Evolutionary conservation across 257 asterid genomes (phyloP).

Genomic region (Ligustrum vulgare): DNA sequence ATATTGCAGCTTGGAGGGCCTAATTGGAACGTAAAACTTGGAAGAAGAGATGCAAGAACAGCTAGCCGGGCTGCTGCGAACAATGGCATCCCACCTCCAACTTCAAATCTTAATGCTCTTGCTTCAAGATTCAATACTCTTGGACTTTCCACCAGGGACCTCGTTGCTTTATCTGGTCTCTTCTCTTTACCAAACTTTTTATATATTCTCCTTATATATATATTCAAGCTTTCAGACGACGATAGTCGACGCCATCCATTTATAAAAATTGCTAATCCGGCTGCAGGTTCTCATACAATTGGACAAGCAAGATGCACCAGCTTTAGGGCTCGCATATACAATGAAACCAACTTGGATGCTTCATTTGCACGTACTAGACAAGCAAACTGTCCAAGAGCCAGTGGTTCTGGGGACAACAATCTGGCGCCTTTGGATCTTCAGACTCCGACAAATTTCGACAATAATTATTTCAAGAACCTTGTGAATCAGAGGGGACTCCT

Average conservation of each 20-base stretch:
- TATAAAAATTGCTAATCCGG: background rate
- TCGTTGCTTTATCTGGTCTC: slow-evolving; percentile 80
- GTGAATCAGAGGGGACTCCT: slow-evolving; percentile 67
- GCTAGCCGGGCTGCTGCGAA: slow-evolving; percentile 81
- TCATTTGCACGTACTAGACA: slow-evolving; percentile 52
- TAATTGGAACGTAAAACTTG: slow-evolving; percentile 65
- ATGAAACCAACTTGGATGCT: slow-evolving; percentile 60
- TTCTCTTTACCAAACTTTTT: background rate
- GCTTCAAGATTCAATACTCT: slow-evolving; percentile 53
- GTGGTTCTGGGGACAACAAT: slow-evolving; percentile 79
- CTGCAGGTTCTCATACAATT: slow-evolving; percentile 88
- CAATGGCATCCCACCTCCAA: slow-evolving; percentile 80
- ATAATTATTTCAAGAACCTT: slow-evolving; percentile 61
- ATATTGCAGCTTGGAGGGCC: slow-evolving; percentile 82
- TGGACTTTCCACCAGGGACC: slow-evolving; percentile 72
- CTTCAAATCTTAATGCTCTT: slow-evolving; percentile 68
- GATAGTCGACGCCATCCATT: too few relatives aligned
- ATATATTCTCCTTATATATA: background rate
- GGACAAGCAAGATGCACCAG: slow-evolving; percentile 87
- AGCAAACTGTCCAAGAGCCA: slow-evolving; percentile 56
- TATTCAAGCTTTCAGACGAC: background rate
- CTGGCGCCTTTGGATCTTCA: slow-evolving; percentile 75
- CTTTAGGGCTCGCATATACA: slow-evolving; percentile 78
- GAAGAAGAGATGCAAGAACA: slow-evolving; percentile 80
- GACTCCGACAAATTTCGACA: slow-evolving; percentile 66